Evolutionary conservation across 768 basidiomycete genomes (phyloP).

Genomic region (Lactarius akahatsu): DNA sequence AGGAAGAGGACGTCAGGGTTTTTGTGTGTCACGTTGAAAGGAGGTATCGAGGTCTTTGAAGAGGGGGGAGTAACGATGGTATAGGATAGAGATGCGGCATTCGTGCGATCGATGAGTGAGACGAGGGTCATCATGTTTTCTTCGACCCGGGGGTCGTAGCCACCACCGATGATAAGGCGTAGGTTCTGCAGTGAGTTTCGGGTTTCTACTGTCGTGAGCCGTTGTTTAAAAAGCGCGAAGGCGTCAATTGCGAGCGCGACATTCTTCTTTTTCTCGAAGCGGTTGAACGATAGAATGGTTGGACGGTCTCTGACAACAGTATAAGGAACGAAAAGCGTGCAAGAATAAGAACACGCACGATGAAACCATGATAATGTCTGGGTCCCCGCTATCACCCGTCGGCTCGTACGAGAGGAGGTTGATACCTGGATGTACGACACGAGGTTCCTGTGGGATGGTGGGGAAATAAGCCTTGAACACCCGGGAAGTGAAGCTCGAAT

Average conservation of each 20-base stretch:
- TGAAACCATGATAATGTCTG: constrained; percentile 51
- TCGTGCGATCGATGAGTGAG: constrained; percentile 58
- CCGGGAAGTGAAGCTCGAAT: constrained; percentile 86
- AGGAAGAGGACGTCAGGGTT: constrained; percentile 76
- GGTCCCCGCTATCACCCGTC: constrained; percentile 41
- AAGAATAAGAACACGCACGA: constrained; percentile 50
- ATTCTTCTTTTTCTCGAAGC: constrained; percentile 97
- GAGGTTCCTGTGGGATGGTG: constrained; percentile 58
- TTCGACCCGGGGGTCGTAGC: constrained; percentile 83
- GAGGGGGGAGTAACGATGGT: constrained; percentile 53
- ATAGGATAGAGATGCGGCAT: constrained; percentile 55
- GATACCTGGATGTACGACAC: constrained; percentile 95
- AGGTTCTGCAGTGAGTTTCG: constrained; percentile 37
- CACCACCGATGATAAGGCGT: constrained; percentile 85
- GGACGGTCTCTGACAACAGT: constrained; percentile 50
- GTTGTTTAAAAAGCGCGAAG: constrained; percentile 57
- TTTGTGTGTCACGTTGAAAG: constrained; percentile 39
- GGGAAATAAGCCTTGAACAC: constrained; percentile 77
- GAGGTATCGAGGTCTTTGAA: constrained; percentile 39
- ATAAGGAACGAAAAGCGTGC: background rate
- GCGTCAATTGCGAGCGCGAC: constrained; percentile 74
- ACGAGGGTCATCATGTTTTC: constrained; percentile 78
- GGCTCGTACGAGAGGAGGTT: constrained; percentile 71
- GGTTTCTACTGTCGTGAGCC: constrained; percentile 23
- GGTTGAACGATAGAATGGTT: constrained; percentile 85